Evolutionary conservation across 331 rosid genomes (phyloP), one percentile per base, ranked within the genome.

Genomic region (Stylosanthes scabra): DNA sequence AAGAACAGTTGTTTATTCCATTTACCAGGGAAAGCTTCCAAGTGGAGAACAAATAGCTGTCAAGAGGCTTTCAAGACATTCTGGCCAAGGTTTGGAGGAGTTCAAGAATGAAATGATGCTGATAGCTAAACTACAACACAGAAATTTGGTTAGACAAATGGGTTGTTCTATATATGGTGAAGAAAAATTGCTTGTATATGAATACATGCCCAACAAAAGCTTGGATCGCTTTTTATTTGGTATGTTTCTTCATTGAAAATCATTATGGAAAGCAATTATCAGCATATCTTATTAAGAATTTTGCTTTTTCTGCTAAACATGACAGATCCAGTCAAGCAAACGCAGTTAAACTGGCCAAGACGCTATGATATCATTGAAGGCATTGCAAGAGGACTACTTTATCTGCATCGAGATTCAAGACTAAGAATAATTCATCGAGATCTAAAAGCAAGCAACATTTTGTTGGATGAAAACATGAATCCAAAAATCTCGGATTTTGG

Each of bases 401-500:
- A 91, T 79, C 75, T 91, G 11, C 97, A 91, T n/a, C 84, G 91
- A 1, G 97, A 91, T 82, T 89, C 95, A 13, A 88, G 97, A 59
- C 89, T 91, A 0, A 58, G 91, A 73, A 88, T 91, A 52, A 91
- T 91, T 46, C 97, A 91, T 70, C 83, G 97, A 40, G 97, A 90
- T 62, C 57, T 91, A 40, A 91, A 91, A 72, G 88, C 89, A 1
- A 87, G 95, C 70, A 91, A 91, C 51, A 77, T 89, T 67, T 82
- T 91, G 75, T 63, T 91, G 45, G 97, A 91, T 39, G 85, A 82
- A 84, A 87, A 91, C 14, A 85, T 91, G 95, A 85, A 76, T 6
- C 95, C 97, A 0, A 91, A 91, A 70, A 91, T 91, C 68, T 89
- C 97, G 4, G 97, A 91, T 71, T 91, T 91, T 42, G 97, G 97